Evolutionary conservation across 2,329 filamentous ascomycete species (phyloP), one percentile per base, ranked within the genome.

Genomic region (Phyllosticta citriasiana): DNA sequence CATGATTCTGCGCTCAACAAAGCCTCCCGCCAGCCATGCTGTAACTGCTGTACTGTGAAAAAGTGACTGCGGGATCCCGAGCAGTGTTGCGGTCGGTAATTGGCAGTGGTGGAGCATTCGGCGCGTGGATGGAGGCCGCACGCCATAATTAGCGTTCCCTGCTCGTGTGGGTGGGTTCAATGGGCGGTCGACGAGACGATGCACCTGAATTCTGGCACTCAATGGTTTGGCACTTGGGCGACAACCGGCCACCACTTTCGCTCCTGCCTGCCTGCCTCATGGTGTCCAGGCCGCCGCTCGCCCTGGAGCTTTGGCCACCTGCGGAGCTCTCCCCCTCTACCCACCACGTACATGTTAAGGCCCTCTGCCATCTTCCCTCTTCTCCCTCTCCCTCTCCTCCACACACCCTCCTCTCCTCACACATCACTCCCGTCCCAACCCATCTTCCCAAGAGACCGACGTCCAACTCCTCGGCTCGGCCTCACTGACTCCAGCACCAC

Each of bases 311-410:
- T 60, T 50, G 58, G 53, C 53, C 58, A 55, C 33, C 40, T 53
- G 30, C 50, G 58, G 51, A 56, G 53, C 53, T 56, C 58, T 56
- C 53, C 58, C 50, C 51, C 58, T 47, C 58, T 60, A 56, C 58
- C 58, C 53, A 53, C 59, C 59, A 51, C 59, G 59, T 61, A 61
- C 59, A 61, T 57, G 52, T 57, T 61, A 47, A 57, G 59, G 59
- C 59, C 54, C 35, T 50, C 59, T 61, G 58, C 58, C 58, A 55
- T 55, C 58, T 61, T 61, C 59, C 54, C 27, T 55, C 53, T 55
- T 12, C 27, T 50, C 57, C 26, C 35, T 35, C 58, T 56, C 35
- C 58, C 55, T 55, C 58, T 35, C n/a, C 26, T 54, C 59, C 27
- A 53, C 54, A 25, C 19, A n/a, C n/a, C n/a, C n/a, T 40, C 47